Percentiles rank a stretch among this genome's conserved stretches.
Conservation (phyloP, 768 basidiomycete species). For the Psilocybe tampanensis region DNA sequence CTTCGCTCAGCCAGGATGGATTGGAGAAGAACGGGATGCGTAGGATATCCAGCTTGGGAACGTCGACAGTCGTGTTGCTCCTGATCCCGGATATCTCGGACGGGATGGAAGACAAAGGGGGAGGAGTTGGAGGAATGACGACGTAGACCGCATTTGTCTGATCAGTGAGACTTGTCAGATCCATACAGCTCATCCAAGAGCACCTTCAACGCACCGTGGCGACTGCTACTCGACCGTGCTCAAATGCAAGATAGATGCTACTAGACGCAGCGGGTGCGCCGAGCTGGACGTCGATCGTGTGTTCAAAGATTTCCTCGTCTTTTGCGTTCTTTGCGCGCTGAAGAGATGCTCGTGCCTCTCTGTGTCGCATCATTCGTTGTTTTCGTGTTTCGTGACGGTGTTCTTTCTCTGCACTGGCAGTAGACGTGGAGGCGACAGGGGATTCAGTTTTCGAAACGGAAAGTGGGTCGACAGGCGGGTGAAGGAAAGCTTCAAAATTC, state of each 20-base stretch:
- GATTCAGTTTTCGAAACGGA: neutral
- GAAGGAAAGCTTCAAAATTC: slow-evolving; percentile 41
- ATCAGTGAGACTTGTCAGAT: neutral
- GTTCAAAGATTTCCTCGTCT: slow-evolving; percentile 29
- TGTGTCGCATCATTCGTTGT: neutral
- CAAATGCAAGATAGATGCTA: slow-evolving; percentile 53
- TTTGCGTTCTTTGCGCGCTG: neutral
- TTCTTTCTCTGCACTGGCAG: no score
- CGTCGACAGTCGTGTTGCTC: neutral
- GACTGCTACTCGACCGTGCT: slow-evolving; percentile 43
- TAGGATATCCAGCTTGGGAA: slow-evolving; percentile 24
- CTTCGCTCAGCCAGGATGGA: slow-evolving; percentile 24
- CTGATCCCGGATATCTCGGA: neutral
- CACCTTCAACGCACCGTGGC: slow-evolving; percentile 42
- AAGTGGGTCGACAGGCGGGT: slow-evolving; percentile 8
- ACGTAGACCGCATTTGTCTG: slow-evolving; percentile 33
- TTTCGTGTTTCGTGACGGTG: neutral
- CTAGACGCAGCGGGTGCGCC: slow-evolving; percentile 33
- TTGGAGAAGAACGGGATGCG: slow-evolving; percentile 35
- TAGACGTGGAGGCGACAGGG: neutral
- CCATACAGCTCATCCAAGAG: neutral
- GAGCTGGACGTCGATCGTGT: slow-evolving; percentile 42
- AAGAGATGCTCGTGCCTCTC: neutral
- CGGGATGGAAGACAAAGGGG: slow-evolving; percentile 7
- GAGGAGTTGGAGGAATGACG: slow-evolving; percentile 29